These are phyloP conservation scores for Boletus speciosus DNA, from an alignment of 768 basidiomycete genomes.

Conservation along the genomic window DNA sequence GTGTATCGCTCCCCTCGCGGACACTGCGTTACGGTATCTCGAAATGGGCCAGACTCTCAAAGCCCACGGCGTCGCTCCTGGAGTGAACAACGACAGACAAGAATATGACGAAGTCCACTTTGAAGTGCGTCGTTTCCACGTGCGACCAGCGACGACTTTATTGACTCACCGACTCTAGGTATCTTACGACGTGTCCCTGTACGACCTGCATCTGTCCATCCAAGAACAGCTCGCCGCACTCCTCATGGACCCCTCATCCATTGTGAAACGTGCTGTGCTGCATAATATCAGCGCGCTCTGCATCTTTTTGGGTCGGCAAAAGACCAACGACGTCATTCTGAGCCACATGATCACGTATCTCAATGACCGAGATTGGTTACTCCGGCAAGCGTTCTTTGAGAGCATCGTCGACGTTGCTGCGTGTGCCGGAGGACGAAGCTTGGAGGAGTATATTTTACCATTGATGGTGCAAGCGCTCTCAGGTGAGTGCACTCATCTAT, in stretches of 20 bases:
- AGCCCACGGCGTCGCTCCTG: conserved; percentile 64
- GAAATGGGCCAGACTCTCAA: conserved; percentile 93
- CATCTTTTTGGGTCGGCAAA: conserved; percentile 88
- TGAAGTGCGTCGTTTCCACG: conserved; percentile 49
- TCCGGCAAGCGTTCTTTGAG: conserved; percentile 91
- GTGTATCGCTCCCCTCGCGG: conserved; percentile 79
- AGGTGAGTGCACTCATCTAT: conserved; percentile 45
- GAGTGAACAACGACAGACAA: conserved; percentile 44
- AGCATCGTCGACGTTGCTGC: conserved; percentile 94
- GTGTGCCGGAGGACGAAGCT: conserved; percentile 83
- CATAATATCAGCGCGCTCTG: conserved; percentile 86
- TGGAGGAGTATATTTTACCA: conserved; percentile 97
- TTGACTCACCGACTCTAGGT: conserved; percentile 47
- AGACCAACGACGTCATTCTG: conserved; percentile 91
- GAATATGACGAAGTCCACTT: conserved; percentile 78
- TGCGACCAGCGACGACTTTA: background rate
- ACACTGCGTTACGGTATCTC: conserved; percentile 81
- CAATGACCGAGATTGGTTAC: conserved; percentile 89
- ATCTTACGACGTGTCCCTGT: conserved; percentile 83
- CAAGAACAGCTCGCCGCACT: conserved; percentile 86
- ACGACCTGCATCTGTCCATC: conserved; percentile 79
- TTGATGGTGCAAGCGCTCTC: conserved; percentile 94
- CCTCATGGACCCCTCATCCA: conserved; percentile 82
- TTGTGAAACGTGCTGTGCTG: conserved; percentile 88
- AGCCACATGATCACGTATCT: conserved; percentile 83